Evolutionary conservation across 1,284 basidiomycete species (phyloP).

Genomic region (Anthracocystis panici-leucophaei): DNA sequence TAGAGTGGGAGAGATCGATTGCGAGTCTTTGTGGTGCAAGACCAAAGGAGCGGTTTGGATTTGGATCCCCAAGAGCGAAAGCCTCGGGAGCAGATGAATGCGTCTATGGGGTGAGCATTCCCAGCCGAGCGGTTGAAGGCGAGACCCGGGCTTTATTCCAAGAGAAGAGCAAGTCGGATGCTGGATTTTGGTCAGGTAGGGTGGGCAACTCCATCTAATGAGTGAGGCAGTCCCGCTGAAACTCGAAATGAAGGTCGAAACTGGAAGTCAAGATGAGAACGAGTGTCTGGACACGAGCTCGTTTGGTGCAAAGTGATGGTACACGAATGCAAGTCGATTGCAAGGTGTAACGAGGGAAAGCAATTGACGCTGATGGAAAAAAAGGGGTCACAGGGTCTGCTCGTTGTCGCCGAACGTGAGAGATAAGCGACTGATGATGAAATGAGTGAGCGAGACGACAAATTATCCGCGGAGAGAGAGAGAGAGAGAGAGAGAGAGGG

Average conservation of each 20-base stretch:
- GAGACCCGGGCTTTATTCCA: not conserved
- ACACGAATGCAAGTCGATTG: not conserved
- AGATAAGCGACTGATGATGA: not conserved
- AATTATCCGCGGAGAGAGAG: no score
- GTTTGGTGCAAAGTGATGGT: not conserved
- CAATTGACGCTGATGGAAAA: not conserved
- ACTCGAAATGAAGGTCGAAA: slow-evolving; percentile 1
- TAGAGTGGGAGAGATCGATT: not conserved
- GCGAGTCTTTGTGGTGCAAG: not conserved
- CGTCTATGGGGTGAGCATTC: slow-evolving; percentile 17
- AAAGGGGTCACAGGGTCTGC: not conserved
- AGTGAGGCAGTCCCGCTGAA: not conserved
- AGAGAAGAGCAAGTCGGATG: not conserved
- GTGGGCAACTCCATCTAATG: slow-evolving; percentile 9
- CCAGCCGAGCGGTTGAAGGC: slow-evolving; percentile 2
- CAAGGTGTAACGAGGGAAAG: slow-evolving; percentile 2
- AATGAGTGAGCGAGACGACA: not conserved
- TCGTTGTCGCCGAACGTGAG: slow-evolving; percentile 7
- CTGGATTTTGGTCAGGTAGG: no score
- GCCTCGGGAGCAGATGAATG: slow-evolving; percentile 12
- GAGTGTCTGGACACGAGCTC: not conserved
- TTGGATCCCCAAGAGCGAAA: slow-evolving; percentile 3
- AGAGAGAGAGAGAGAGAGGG: not conserved
- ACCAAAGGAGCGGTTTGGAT: not conserved
- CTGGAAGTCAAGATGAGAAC: not conserved